Evolutionary conservation across 257 asterid genomes (phyloP), one percentile per base, ranked within the genome.

Genomic region (Jacaranda copaia): DNA sequence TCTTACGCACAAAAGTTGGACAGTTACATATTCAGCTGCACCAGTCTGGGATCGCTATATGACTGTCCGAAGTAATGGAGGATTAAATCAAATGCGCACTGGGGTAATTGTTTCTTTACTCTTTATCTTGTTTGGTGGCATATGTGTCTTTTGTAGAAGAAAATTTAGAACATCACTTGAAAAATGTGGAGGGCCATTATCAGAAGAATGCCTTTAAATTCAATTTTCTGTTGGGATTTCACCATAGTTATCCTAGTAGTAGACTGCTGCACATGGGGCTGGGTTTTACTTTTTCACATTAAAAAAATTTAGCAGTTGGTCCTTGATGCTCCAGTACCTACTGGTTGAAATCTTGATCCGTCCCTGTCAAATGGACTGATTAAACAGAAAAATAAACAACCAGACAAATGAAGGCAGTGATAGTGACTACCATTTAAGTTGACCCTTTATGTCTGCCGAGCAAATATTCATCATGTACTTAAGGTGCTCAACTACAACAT

Each of bases 71-170:
- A 79, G 97, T 85, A 95, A 95, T 76, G 99, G 99, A 64, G 98
- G 98, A 78, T 83, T 95, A 71, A 95, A 95, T 87, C 99, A 95
- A 85, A 95, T 95, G 99, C 91, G 97, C 48, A 85, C 93, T 55
- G 99, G 99, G 79, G 99, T 95, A 79, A 85, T 90, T 81, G 36
- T 38, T 70, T 80, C 42, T 43, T 20, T 56, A 13, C 25, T 42
- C 57, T 66, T n/a, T n/a, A 74, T 48, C 53, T 71, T 76, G 46
- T 61, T 62, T 61, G 46, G 42, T 43, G 49, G 61, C 18, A 32
- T 60, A 7, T 61, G 12, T 77, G 67, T 53, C n/a, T 57, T 78
- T 58, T 74, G 18, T 56, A 48, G n/a, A 13, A 63, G 59, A 35
- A 49, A 36, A 39, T 10, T n/a, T 67, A 65, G 43, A 39, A 64